Evolutionary conservation across 768 basidiomycete species (phyloP).

Genomic region (Kwoniella heveanensis): DNA sequence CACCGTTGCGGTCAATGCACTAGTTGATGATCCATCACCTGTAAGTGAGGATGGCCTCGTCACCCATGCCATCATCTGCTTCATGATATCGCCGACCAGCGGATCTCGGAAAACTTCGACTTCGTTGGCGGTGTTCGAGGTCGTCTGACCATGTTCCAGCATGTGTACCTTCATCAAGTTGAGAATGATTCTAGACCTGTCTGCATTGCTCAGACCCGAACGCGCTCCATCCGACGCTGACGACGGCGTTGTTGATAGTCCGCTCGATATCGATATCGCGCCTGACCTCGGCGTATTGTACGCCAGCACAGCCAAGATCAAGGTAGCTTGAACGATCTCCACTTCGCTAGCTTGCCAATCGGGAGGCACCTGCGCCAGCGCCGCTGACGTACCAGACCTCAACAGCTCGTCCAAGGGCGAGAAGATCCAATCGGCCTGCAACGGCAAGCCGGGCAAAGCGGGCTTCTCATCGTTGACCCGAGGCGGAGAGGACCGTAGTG

Average conservation of each 20-base stretch:
- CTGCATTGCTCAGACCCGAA: constrained; percentile 49
- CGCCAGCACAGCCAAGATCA: constrained; percentile 64
- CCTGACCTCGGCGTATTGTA: too few relatives aligned
- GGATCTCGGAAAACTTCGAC: constrained; percentile 70
- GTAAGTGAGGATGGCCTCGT: not conserved
- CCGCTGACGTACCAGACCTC: constrained; percentile 70
- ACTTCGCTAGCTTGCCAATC: constrained; percentile 79
- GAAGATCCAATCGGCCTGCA: constrained; percentile 68
- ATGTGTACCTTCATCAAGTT: constrained; percentile 92
- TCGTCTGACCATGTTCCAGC: constrained; percentile 79
- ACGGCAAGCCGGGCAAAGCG: constrained; percentile 61
- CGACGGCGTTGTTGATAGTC: too few relatives aligned
- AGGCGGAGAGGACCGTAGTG: constrained; percentile 60
- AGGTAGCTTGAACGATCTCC: constrained; percentile 70
- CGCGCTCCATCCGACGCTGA: too few relatives aligned
- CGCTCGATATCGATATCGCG: too few relatives aligned
- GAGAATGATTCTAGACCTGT: constrained; percentile 66
- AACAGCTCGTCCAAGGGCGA: constrained; percentile 75
- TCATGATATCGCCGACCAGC: constrained; percentile 59
- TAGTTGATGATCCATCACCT: too few relatives aligned
- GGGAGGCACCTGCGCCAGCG: constrained; percentile 68
- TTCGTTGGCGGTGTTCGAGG: constrained; percentile 21
- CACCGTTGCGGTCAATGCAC: too few relatives aligned
- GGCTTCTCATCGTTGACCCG: constrained; percentile 54
- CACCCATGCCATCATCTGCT: constrained; percentile 61